Evolutionary conservation across 805 yeast species (phyloP), one percentile per base, ranked within the genome.

Genomic region (Ogataea henricii): DNA sequence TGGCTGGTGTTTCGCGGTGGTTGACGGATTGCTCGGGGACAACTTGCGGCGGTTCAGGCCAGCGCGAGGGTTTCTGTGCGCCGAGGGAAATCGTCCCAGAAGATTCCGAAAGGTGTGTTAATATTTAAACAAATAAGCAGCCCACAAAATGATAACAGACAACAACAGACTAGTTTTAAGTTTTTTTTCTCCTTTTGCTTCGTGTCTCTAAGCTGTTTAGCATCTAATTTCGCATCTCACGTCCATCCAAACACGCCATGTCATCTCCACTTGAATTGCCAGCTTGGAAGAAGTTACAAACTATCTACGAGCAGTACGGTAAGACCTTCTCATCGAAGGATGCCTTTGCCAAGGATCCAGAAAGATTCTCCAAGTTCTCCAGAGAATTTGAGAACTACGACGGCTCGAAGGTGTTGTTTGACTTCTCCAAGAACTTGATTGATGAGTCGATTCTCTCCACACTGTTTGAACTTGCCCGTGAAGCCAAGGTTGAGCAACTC

Each of bases 361-460:
- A 76, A 52, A 83, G 99, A 69, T 89, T 84, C 64, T 78, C 73
- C 54, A 89, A 87, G 69, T 85, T 77, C 68, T 80, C 94, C 56
- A 81, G 80, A 66, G 83, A 87, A 49, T 89, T 90, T 71, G 74
- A 74, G 60, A 94, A 92, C 77, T 87, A 66, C 69, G 97, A 92
- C 66, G 89, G 86, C 40, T 87, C 96, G 48, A 76, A 90, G 74
- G 87, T 94, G 66, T 73, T 92, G 61, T 94, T 92, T 65, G 99
- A 94, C 70, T 94, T 85, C 79, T 88, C 96, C 62, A 94, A 94
- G 81, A 94, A 94, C 73, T 78, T 94, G 69, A 77, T 94, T 66
- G 85, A 90, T 68, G 96, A 90, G 57, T 89, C 89, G 64, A 81
- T 92, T 64, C 70, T 89, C 58, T 58, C 71, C 27, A 69, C 81